Conservation (phyloP, 1,284 basidiomycete species). For the Inonotus obliquus region DNA sequence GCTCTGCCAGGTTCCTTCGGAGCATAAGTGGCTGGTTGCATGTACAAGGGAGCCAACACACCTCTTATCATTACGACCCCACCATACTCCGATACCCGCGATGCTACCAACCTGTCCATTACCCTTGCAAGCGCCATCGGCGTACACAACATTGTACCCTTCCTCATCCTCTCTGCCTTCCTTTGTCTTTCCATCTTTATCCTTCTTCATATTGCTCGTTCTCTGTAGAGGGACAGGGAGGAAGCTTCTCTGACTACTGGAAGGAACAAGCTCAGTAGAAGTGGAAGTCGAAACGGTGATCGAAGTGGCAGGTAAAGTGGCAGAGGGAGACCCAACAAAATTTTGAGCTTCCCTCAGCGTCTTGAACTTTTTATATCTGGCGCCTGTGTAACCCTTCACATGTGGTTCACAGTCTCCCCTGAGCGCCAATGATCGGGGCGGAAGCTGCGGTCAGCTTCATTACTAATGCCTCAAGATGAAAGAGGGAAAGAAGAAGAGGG, state of each 20-base stretch:
- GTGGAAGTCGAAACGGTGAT: too few relatives aligned
- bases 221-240: not conserved
- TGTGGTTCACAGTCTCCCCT: slow-evolving; percentile 61
- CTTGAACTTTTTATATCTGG: slow-evolving; percentile 61
- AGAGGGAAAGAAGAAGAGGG: not conserved
- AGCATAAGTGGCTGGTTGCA: too few relatives aligned
- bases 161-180: slow-evolving; percentile 17
- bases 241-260: not conserved
- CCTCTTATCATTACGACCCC: slow-evolving; percentile 52
- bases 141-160: slow-evolving; percentile 59
- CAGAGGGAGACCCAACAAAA: slow-evolving; percentile 19
- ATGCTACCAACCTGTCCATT: slow-evolving; percentile 60
- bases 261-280: not conserved
- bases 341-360: slow-evolving; percentile 46
- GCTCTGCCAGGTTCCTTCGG: slow-evolving; percentile 66
- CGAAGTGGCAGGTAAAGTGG: too few relatives aligned
- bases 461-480: not conserved
- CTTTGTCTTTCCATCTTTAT: not conserved
- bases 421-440: not conserved
- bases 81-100: slow-evolving; percentile 78
- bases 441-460: not conserved
- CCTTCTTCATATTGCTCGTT: not conserved
- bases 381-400: slow-evolving; percentile 50
- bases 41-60: slow-evolving; percentile 6
- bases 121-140: slow-evolving; percentile 75